These are phyloP conservation scores for Whalleya microplaca DNA, from an alignment of 2,329 filamentous ascomycete genomes.

Conservation along the genomic window DNA sequence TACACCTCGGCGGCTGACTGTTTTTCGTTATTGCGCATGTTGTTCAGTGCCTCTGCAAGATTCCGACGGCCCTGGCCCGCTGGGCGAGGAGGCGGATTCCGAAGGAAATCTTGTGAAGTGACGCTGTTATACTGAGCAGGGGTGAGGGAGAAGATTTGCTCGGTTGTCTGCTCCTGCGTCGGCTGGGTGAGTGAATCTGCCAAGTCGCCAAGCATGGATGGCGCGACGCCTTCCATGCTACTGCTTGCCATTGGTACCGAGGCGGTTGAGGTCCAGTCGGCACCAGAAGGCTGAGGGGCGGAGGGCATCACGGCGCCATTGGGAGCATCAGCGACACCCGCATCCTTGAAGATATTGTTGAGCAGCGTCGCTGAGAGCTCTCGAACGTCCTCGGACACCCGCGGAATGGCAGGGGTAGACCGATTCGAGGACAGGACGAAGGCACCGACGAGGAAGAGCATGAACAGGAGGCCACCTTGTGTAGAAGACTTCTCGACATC, in stretches of 20 bases:
- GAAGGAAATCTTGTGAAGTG: conserved; percentile 73
- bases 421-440: conserved; percentile 93
- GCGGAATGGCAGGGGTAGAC: conserved; percentile 70
- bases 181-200: conserved; percentile 73
- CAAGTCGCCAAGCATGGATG: conserved; percentile 67
- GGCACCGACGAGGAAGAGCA: conserved; percentile 95
- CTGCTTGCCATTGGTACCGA: conserved; percentile 46
- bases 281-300: conserved; percentile 57
- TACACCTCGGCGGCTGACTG: conserved; percentile 85
- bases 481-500: conserved; percentile 68
- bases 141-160: conserved; percentile 86
- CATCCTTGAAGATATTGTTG: conserved; percentile 81
- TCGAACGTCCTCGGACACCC: conserved; percentile 79
- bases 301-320: conserved; percentile 47
- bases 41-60: conserved; percentile 78
- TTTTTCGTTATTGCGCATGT: conserved; percentile 74
- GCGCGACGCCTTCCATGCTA: conserved; percentile 54
- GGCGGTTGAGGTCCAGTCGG: conserved; percentile 48
- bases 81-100: conserved; percentile 55
- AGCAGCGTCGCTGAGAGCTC: conserved; percentile 77
- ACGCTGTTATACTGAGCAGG: conserved; percentile 87
- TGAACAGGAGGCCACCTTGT: conserved; percentile 83
- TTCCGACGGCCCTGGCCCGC: conserved; percentile 71
- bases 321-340: conserved; percentile 59
- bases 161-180: conserved; percentile 81